Percentiles rank a stretch among this genome's conserved stretches.
Conservation (phyloP, 371 early-diverging fungal genomes). For the Blakeslea trispora region DNA sequence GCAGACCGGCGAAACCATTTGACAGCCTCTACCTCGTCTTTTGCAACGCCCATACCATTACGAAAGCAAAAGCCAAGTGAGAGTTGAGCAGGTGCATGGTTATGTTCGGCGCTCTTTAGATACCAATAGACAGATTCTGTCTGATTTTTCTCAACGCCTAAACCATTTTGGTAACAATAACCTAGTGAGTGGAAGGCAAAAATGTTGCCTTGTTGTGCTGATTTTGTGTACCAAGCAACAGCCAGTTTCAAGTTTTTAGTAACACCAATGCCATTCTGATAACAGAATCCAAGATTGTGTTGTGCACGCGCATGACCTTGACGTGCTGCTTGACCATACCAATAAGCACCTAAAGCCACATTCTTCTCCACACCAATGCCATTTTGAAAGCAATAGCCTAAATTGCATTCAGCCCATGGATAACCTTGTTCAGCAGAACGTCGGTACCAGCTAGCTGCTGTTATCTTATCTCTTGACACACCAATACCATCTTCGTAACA, state of each 20-base stretch:
- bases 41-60: constrained; percentile 69
- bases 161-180: constrained; percentile 50
- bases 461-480: constrained; percentile 47
- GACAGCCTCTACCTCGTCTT: constrained; percentile 64
- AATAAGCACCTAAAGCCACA: constrained; percentile 81
- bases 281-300: constrained; percentile 81
- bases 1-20: constrained; percentile 69
- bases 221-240: constrained; percentile 64
- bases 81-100: constrained; percentile 70
- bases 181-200: constrained; percentile 84
- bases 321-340: constrained; percentile 89
- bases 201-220: constrained; percentile 75
- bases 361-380: constrained; percentile 83
- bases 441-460: constrained; percentile 62
- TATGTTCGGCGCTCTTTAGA: constrained; percentile 60
- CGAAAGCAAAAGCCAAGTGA: constrained; percentile 84
- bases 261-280: constrained; percentile 83
- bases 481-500: constrained; percentile 81
- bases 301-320: constrained; percentile 80
- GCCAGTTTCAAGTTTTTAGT: constrained; percentile 60
- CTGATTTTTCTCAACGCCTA: constrained; percentile 34
- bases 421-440: constrained; percentile 66
- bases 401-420: constrained; percentile 70
- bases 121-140: constrained; percentile 77
- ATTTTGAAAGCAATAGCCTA: constrained; percentile 92